Conservation (phyloP, 2,329 filamentous ascomycete species). For the Neopestalotiopsis rosae region DNA sequence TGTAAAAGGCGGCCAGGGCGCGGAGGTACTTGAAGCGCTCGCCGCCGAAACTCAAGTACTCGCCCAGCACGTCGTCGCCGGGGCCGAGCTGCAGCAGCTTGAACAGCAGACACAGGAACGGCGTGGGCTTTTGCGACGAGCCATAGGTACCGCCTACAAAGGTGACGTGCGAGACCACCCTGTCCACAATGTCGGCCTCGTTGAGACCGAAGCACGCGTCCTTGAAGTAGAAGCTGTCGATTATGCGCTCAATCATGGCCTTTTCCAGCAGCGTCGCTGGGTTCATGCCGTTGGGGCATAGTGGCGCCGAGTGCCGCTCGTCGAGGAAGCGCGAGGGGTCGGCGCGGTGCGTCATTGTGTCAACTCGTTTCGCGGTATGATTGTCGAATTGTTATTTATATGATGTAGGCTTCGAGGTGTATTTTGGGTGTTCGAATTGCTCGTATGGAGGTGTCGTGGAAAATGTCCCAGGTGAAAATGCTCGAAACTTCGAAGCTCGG, state of each 20-base stretch:
- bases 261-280: constrained; percentile 97
- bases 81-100: constrained; percentile 92
- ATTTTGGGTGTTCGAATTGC: neutral
- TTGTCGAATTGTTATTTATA: neutral
- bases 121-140: constrained; percentile 81
- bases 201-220: constrained; percentile 98
- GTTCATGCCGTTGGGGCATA: constrained; percentile 87
- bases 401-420: neutral
- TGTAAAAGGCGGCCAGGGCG: constrained; percentile 89
- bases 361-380: neutral
- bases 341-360: constrained; percentile 63
- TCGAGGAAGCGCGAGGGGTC: constrained; percentile 86
- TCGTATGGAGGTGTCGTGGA: neutral
- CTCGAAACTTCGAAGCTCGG: neutral
- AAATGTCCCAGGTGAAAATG: neutral
- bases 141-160: constrained; percentile 91
- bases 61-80: constrained; percentile 75
- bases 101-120: constrained; percentile 92
- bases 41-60: constrained; percentile 79
- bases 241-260: constrained; percentile 91
- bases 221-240: constrained; percentile 97
- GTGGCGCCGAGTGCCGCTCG: constrained; percentile 78
- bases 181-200: constrained; percentile 81
- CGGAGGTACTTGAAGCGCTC: constrained; percentile 86
- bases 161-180: constrained; percentile 80